Conservation (phyloP, 768 basidiomycete species). For the Boletus sensibilis region DNA sequence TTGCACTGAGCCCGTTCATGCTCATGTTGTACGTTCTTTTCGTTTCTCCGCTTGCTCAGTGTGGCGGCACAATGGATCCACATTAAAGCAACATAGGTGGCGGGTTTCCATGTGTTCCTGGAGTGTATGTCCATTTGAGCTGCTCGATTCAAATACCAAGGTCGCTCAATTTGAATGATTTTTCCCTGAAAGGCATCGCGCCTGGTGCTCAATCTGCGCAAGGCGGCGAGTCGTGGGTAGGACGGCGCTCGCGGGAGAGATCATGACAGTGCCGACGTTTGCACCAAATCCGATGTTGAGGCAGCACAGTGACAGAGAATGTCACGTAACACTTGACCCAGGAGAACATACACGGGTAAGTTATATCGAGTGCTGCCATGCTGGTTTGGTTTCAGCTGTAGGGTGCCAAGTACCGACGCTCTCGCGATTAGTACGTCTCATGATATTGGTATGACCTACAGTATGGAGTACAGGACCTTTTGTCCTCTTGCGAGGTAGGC, state of each 20-base stretch:
- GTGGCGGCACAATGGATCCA: not conserved
- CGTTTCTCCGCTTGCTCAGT: not conserved
- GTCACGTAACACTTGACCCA: not conserved
- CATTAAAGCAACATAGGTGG: not conserved
- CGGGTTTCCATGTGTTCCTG: not conserved
- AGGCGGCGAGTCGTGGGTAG: not conserved
- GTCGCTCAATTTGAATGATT: not conserved
- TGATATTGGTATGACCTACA: not conserved
- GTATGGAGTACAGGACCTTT: too few species aligned
- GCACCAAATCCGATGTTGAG: not conserved
- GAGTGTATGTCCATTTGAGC: not conserved
- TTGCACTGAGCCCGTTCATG: not conserved
- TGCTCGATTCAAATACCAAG: not conserved
- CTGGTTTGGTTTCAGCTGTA: not conserved
- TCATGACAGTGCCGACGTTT: not conserved
- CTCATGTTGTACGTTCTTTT: not conserved
- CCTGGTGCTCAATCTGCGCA: not conserved
- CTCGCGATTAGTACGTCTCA: not conserved
- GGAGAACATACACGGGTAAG: not conserved
- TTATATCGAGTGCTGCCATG: not conserved
- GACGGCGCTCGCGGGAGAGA: not conserved
- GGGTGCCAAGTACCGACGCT: not conserved
- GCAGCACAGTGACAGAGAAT: not conserved
- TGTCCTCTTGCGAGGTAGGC: too few species aligned
- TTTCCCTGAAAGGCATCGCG: not conserved